phyloP scores from a whole-genome alignment of 805 yeast species.

The Candida piceae region DNA sequence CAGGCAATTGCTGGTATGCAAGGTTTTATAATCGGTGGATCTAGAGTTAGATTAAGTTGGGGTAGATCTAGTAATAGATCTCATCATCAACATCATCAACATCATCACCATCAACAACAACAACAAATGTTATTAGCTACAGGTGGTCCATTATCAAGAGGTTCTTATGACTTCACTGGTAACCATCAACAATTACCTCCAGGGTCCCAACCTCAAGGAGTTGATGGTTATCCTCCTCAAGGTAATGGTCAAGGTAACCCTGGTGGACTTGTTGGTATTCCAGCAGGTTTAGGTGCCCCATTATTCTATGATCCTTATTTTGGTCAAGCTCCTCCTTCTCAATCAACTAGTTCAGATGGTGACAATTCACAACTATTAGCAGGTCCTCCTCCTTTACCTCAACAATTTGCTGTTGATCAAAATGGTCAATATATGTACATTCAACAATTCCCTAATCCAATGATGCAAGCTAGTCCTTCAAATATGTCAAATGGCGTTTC shows the following conservation, averaged over 20 bases:
- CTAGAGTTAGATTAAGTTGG: slow-evolving; percentile 71
- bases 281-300: slow-evolving; percentile 26
- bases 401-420: slow-evolving; percentile 23
- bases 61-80: slow-evolving; percentile 44
- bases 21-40: slow-evolving; percentile 72
- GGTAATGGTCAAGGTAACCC: slow-evolving; percentile 20
- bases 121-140: slow-evolving; percentile 17
- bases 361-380: slow-evolving; percentile 2
- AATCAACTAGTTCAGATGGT: slow-evolving; percentile 7
- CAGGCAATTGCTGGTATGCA: slow-evolving; percentile 75
- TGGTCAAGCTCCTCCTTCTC: slow-evolving; percentile 19
- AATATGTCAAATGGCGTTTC: no score
- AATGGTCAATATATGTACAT: slow-evolving; percentile 27
- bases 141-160: slow-evolving; percentile 17
- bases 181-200: slow-evolving; percentile 14
- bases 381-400: slow-evolving; percentile 13
- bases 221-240: slow-evolving; percentile 12
- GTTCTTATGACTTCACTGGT: slow-evolving; percentile 20
- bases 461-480: slow-evolving; percentile 10
- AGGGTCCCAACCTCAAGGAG: slow-evolving; percentile 13
- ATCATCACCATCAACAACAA: slow-evolving; percentile 13
- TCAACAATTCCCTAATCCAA: slow-evolving; percentile 20
- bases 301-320: slow-evolving; percentile 31
- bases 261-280: slow-evolving; percentile 22
- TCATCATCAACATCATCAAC: slow-evolving; percentile 10